Conservation (phyloP, 805 yeast genomes). For the Yamadazyma endophytica region DNA sequence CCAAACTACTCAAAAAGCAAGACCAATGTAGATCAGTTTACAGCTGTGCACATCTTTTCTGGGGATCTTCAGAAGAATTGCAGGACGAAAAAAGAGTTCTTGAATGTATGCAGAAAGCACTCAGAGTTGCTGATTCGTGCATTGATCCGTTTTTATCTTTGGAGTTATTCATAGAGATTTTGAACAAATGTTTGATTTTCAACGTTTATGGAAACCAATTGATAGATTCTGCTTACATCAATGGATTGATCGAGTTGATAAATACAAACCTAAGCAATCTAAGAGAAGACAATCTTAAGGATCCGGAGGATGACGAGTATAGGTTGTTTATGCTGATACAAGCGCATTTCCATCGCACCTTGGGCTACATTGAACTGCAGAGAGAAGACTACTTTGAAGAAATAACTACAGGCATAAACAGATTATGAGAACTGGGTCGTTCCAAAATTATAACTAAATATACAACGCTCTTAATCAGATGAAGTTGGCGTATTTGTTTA, state of each 20-base stretch:
- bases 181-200: conserved; percentile 81
- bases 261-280: conserved; percentile 55
- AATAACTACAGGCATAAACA: no score
- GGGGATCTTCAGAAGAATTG: conserved; percentile 41
- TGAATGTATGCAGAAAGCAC: conserved; percentile 85
- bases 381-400: no score
- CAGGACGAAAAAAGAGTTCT: conserved; percentile 67
- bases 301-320: conserved; percentile 15
- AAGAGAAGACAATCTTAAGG: conserved; percentile 19
- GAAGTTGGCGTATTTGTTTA: no score
- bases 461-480: no score
- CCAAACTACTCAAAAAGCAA: conserved; percentile 82
- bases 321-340: conserved; percentile 26
- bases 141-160: conserved; percentile 73
- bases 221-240: conserved; percentile 71
- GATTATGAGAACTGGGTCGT: conserved; percentile 51
- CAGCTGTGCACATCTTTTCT: conserved; percentile 88
- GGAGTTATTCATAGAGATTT: conserved; percentile 84
- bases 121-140: conserved; percentile 90
- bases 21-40: conserved; percentile 94
- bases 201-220: conserved; percentile 73
- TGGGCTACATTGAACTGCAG: conserved; percentile 66
- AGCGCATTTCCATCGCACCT: conserved; percentile 57
- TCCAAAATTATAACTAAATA: no score
- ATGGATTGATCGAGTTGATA: conserved; percentile 82